A percentile compares a stretch with the other conserved stretches of the same genome.
These are phyloP conservation scores for Gyrodon lividus DNA, from an alignment of 768 basidiomycete genomes.

Conservation along the genomic window DNA sequence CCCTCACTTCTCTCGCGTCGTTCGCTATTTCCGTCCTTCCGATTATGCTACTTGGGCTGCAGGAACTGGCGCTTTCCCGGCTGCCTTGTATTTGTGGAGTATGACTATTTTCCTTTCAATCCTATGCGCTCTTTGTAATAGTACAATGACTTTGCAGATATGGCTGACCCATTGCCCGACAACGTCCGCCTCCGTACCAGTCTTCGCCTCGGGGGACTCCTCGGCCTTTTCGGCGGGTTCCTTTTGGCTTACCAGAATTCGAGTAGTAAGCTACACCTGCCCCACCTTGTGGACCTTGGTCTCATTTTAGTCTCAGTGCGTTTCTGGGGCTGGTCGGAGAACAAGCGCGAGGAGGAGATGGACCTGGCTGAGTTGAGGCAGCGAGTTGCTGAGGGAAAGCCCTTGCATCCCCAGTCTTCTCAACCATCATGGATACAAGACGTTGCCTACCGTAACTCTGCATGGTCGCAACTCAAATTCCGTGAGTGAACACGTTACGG, in stretches of 20 bases:
- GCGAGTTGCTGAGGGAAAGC: slow-evolving; percentile 72
- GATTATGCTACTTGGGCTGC: slow-evolving; percentile 88
- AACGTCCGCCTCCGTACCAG: slow-evolving; percentile 38
- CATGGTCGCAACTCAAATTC: slow-evolving; percentile 92
- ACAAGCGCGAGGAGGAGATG: slow-evolving; percentile 73
- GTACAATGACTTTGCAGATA: slow-evolving; percentile 33
- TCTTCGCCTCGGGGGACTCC: slow-evolving; percentile 59
- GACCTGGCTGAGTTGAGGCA: slow-evolving; percentile 80
- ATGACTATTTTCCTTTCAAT: slow-evolving; percentile 26
- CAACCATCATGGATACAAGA: slow-evolving; percentile 86
- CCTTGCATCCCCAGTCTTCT: slow-evolving; percentile 81
- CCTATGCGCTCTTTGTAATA: slow-evolving; percentile 5
- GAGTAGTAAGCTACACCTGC: slow-evolving; percentile 56
- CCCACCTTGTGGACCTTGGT: slow-evolving; percentile 8
- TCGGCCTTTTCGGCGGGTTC: slow-evolving; percentile 92
- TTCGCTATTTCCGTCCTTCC: slow-evolving; percentile 83
- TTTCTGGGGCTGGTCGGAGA: slow-evolving; percentile 96
- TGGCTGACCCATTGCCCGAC: slow-evolving; percentile 42
- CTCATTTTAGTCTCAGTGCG: slow-evolving; percentile 52
- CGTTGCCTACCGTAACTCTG: slow-evolving; percentile 84
- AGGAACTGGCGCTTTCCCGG: slow-evolving; percentile 78
- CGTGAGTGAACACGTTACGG: slow-evolving; percentile 46
- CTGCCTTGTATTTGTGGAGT: slow-evolving; percentile 83
- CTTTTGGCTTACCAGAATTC: slow-evolving; percentile 90
- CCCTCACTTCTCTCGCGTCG: slow-evolving; percentile 83